Conservation (phyloP, 768 basidiomycete species). For the Boletus pseudo-olivaceus region DNA sequence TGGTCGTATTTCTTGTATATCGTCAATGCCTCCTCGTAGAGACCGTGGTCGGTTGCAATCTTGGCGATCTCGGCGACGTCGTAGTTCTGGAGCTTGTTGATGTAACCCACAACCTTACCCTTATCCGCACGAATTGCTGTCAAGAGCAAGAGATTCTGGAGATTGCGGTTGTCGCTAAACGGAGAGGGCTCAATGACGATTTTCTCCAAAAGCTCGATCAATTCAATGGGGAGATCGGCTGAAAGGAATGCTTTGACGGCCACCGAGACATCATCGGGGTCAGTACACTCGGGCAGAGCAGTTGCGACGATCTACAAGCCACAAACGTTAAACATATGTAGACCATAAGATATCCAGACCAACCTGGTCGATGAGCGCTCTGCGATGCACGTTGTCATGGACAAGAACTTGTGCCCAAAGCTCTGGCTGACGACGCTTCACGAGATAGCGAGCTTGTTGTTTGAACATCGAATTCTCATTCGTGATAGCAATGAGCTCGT, state of each 20-base stretch:
- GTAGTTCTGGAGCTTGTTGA: slow-evolving; percentile 95
- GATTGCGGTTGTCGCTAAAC: slow-evolving; percentile 95
- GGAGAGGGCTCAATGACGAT: slow-evolving; percentile 96
- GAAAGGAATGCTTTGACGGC: slow-evolving; percentile 99
- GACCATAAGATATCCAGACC: slow-evolving; percentile 5
- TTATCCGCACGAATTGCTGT: slow-evolving; percentile 98
- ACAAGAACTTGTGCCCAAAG: slow-evolving; percentile 95
- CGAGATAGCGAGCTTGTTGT: slow-evolving; percentile 96
- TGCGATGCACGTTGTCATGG: slow-evolving; percentile 86
- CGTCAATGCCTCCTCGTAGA: slow-evolving; percentile 94
- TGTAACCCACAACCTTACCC: slow-evolving; percentile 96
- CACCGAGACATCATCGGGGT: slow-evolving; percentile 96
- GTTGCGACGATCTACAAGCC: slow-evolving; percentile 76
- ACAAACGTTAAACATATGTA: not conserved
- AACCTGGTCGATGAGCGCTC: slow-evolving; percentile 91
- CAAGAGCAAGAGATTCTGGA: slow-evolving; percentile 91
- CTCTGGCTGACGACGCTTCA: slow-evolving; percentile 92
- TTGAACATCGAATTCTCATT: slow-evolving; percentile 99
- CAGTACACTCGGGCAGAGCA: slow-evolving; percentile 93
- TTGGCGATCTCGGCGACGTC: slow-evolving; percentile 92
- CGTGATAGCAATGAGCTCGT: slow-evolving; percentile 93
- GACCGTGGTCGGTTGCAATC: slow-evolving; percentile 93
- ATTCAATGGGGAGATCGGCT: slow-evolving; percentile 93
- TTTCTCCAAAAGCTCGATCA: slow-evolving; percentile 97
- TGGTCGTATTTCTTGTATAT: slow-evolving; percentile 98